Conservation (phyloP, 1,139 yeast genomes). For the Geotrichum macrosporum region DNA sequence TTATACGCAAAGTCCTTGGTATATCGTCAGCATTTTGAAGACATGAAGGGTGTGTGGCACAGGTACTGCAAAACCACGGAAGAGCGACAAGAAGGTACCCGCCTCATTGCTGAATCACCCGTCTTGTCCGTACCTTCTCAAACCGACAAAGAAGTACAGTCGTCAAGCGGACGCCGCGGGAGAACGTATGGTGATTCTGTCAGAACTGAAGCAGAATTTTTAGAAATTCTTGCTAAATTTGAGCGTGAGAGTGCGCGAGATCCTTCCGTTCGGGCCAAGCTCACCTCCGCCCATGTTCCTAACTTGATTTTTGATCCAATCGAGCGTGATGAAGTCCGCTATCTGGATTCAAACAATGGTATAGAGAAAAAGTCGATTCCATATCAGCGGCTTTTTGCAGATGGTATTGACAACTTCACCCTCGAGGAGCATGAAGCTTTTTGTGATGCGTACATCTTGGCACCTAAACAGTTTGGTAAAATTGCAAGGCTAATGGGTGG, state of each 20-base stretch:
- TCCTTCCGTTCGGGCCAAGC: constrained; percentile 75
- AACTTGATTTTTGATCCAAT: constrained; percentile 68
- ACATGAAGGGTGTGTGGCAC: constrained; percentile 47
- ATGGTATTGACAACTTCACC: constrained; percentile 68
- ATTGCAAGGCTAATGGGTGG: constrained; percentile 81
- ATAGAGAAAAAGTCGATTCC: constrained; percentile 55
- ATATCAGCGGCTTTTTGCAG: constrained; percentile 57
- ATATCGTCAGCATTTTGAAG: constrained; percentile 49
- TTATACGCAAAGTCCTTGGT: constrained; percentile 39
- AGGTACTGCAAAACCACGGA: constrained; percentile 50
- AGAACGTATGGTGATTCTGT: constrained; percentile 61
- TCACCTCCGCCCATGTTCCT: constrained; percentile 80
- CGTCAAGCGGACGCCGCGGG: constrained; percentile 27
- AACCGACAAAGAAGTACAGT: constrained; percentile 20
- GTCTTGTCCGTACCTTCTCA: background rate
- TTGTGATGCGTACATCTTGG: constrained; percentile 69
- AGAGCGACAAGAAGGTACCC: constrained; percentile 35
- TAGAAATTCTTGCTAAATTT: constrained; percentile 66
- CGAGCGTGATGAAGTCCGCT: constrained; percentile 46
- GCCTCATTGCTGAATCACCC: background rate
- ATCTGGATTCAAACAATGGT: constrained; percentile 66
- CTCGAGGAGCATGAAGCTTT: constrained; percentile 72
- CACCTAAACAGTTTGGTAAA: constrained; percentile 89
- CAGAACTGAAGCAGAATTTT: constrained; percentile 83
- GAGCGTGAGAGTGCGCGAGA: constrained; percentile 78